phyloP scores from a whole-genome alignment of 176 grass and related monocot species.

The sorghum (Sorghum bicolor) region DNA sequence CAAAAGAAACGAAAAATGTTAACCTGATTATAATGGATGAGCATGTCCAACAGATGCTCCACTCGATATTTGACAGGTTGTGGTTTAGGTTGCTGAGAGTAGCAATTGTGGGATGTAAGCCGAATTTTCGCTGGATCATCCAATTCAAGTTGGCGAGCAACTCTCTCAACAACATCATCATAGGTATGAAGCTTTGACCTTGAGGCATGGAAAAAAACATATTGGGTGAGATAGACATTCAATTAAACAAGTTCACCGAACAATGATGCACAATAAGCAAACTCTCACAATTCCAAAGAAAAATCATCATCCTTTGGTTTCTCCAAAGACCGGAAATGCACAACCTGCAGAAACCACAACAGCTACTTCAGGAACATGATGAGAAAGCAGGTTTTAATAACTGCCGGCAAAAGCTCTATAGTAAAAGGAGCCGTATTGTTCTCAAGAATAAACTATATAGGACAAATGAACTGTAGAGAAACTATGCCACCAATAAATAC shows the following conservation, averaged over 20 bases:
- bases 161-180: constrained; percentile 87
- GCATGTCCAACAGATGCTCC: constrained; percentile 89
- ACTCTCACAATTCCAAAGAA: constrained; percentile 74
- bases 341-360: constrained; percentile 49
- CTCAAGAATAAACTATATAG: not conserved
- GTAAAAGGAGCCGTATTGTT: not conserved
- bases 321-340: constrained; percentile 84
- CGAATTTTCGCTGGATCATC: constrained; percentile 92
- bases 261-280: not conserved
- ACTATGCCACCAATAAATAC: not conserved
- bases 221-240: not conserved
- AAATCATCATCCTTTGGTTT: constrained; percentile 90
- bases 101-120: constrained; percentile 90
- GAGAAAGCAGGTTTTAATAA: not conserved
- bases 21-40: constrained; percentile 93
- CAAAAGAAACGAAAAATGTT: not conserved
- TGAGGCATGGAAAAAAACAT: constrained; percentile 11
- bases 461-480: constrained; percentile 10
- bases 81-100: constrained; percentile 97
- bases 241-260: constrained; percentile 30
- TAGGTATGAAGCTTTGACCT: constrained; percentile 92
- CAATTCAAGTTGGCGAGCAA: constrained; percentile 60
- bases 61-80: constrained; percentile 79
- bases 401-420: not conserved
- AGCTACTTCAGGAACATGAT: not conserved